Evolutionary conservation across 768 basidiomycete species (phyloP), one percentile per base, ranked within the genome.

Genomic region (Kwoniella mangroviensis): DNA sequence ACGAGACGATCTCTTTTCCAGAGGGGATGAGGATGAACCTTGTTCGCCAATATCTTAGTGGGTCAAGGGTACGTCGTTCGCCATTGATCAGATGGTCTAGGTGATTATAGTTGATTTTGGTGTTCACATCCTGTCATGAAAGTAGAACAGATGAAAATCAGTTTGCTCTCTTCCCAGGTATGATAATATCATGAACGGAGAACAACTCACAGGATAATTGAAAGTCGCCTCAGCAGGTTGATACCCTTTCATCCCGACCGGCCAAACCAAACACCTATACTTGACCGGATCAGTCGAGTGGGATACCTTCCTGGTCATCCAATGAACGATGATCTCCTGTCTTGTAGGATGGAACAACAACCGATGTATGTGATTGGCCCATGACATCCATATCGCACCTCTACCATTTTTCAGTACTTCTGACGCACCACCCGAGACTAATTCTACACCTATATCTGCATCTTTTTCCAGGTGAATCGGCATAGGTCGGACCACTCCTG

Each of bases 231-330:
- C 86, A 24, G 91, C 85, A 76, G 92, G 91, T 0, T 91, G 92
- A 81, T 95, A 98, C 2, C 92, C 93, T 34, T 88, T 89, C 62
- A 93, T 92, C 21, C 92, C 86, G 76, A 92, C 92, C 21, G 94
- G 93, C 95, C 94, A 98, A 64, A 98, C 92, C 69, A 98, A 85
- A 78, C 93, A 96, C 72, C 91, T 87, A 81, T 99, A 98, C 22
- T 88, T 84, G 71, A 91, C 88, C 1, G 90, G 87, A 21, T 86
- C 75, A 22, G 76, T 83, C 2, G 86, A 63, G 87, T 88, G 68
- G 84, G 86, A 62, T 5, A 81, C 59, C 72, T 90, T 87, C 26
- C 94, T 87, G 28, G 93, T 90, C 79, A 93, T 94, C 51, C 93
- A 87, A 75, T 90, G 88, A 19, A 98, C 93, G 76, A 93, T 91